These are phyloP conservation scores for Chimonanthus praecox DNA, from an alignment of 164 flowering plant genomes.

Conservation along the genomic window DNA sequence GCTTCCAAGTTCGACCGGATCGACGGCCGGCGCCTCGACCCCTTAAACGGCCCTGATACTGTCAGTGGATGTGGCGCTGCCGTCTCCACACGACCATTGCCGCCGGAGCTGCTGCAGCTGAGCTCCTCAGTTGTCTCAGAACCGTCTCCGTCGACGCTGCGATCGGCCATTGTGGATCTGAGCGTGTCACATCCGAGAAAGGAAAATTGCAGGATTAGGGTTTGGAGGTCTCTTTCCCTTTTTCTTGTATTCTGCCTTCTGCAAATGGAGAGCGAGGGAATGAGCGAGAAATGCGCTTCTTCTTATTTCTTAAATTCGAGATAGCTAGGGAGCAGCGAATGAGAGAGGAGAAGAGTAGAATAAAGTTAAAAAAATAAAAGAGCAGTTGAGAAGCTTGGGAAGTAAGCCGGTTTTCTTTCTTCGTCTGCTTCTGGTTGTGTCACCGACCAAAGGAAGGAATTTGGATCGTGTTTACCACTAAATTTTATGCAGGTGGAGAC, in stretches of 20 bases:
- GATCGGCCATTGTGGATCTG: conserved; percentile 12
- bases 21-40: conserved; percentile 28
- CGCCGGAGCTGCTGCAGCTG: neutral
- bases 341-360: neutral
- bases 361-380: neutral
- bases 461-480: too few relatives aligned
- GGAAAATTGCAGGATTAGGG: conserved; percentile 1
- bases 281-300: too few relatives aligned
- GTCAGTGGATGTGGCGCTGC: conserved; percentile 22
- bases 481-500: too few relatives aligned
- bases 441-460: too few relatives aligned
- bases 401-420: neutral
- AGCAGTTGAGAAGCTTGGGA: neutral
- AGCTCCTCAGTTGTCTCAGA: conserved; percentile 2
- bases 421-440: neutral
- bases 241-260: neutral
- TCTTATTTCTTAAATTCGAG: neutral
- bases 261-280: neutral
- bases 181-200: conserved; percentile 25
- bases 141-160: conserved; percentile 4
- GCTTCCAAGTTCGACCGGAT: conserved; percentile 43
- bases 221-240: neutral
- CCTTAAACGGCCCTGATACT: conserved; percentile 42
- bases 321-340: neutral
- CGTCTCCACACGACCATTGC: neutral